Base-by-base conservation (phyloP, 192 early-diverging fungal species). In the Podila clonocystis region DNA sequence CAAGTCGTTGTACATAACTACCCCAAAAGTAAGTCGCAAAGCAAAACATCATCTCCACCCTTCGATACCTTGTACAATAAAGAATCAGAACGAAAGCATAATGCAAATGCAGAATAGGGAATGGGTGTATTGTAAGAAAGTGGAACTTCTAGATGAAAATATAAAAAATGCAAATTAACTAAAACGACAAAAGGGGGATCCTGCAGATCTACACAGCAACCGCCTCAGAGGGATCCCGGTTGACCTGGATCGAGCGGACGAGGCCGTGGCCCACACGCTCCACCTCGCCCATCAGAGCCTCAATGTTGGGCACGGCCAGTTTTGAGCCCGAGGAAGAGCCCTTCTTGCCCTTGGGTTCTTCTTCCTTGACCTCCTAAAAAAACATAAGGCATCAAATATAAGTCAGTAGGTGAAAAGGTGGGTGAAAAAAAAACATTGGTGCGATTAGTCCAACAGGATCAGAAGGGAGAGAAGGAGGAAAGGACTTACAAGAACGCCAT, bases 231-330 rank as follows among this genome's bases (percentile, higher is more conserved):
- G 77, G 71, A 20, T 80, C 71, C 9, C 77, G 34, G 67, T 80
- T 72, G 30, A 80, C 55, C 48, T 80, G 65, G 19, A 80, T 24
- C 9, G 77, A 61, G 4, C 55, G 70, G 48, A 85, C 80, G 58
- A 92, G 78, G n/a, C 90, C 91, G 26, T 83, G 69, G 26, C 93
- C 93, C 57, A 94, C 63, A 34, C 91, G 82, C 70, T 92, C 85
- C 60, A 94, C 91, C 78, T 92, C 92, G 6, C 87, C 84, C 24
- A 88, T 75, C 72, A 93, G 88, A 3, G 92, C 91, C 58, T 75
- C 65, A 60, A 87, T 84, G 75, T 94, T 92, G n/a, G 88, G 88
- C 34, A 70, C 82, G 17, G 89, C 88, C 73, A 85, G 67, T 66
- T 85, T 86, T 34, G 79, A 85, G 50, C 69, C 70, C 24, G 63